Evolutionary conservation across 352 stramenopile species (phyloP).

Genomic region (Globisporangium emineosum): DNA sequence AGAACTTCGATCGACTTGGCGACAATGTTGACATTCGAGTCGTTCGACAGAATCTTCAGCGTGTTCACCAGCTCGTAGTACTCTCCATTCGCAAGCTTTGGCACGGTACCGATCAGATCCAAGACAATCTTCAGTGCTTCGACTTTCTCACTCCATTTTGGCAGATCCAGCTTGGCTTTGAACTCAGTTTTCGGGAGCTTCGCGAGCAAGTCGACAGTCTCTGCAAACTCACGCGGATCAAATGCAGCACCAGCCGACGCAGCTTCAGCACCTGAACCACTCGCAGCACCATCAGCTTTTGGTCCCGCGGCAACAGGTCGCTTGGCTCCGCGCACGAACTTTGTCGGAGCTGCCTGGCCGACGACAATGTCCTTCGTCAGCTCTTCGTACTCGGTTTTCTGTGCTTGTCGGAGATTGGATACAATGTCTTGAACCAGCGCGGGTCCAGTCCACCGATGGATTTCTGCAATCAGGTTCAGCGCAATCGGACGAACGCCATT

Average conservation of each 20-base stretch:
- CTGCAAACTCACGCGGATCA: conserved; percentile 81
- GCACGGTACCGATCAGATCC: conserved; percentile 73
- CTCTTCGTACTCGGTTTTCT: conserved; percentile 81
- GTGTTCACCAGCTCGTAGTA: conserved; percentile 86
- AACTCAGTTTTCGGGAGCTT: conserved; percentile 83
- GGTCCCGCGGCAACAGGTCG: conserved; percentile 19
- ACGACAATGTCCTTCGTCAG: conserved; percentile 70
- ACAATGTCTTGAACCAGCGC: conserved; percentile 79
- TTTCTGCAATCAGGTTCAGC: conserved; percentile 77
- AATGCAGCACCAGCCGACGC: conserved; percentile 26
- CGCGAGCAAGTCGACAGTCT: conserved; percentile 79
- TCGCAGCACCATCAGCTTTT: conserved; percentile 6
- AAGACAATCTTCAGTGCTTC: conserved; percentile 85
- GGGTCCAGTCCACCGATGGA: conserved; percentile 78
- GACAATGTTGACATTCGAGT: conserved; percentile 88
- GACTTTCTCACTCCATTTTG: conserved; percentile 89
- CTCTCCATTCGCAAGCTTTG: conserved; percentile 83
- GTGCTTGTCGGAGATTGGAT: conserved; percentile 68
- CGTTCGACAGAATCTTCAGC: conserved; percentile 73
- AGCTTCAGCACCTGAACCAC: conserved; percentile 12
- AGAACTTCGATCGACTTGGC: conserved; percentile 85
- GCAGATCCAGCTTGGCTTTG: conserved; percentile 60
- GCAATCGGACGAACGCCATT: conserved; percentile 78
- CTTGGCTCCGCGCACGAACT: conserved; percentile 66
- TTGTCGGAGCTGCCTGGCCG: conserved; percentile 65